These are phyloP conservation scores for Caloboletus firmus DNA, from an alignment of 1,284 basidiomycete genomes.

Conservation along the genomic window DNA sequence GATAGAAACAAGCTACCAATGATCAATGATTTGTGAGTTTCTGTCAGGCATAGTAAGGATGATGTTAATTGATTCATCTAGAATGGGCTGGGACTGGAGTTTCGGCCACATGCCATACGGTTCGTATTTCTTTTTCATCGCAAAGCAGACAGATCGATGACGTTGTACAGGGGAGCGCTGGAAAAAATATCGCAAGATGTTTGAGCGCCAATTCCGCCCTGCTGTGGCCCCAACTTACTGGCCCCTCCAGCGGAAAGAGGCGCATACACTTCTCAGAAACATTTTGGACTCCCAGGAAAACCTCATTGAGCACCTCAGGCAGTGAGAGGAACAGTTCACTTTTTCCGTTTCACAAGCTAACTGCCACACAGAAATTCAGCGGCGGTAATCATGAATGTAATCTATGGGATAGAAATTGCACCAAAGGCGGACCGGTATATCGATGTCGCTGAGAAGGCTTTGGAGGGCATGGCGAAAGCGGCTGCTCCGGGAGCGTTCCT, in stretches of 20 bases:
- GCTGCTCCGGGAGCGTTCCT: slow-evolving; percentile 40
- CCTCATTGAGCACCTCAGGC: slow-evolving; percentile 44
- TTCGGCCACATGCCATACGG: slow-evolving; percentile 54
- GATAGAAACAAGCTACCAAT: slow-evolving; percentile 32
- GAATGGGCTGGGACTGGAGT: slow-evolving; percentile 54
- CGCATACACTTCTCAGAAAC: slow-evolving; percentile 39
- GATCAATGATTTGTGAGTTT: slow-evolving; percentile 35
- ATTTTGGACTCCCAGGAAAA: slow-evolving; percentile 40
- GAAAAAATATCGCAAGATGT: slow-evolving; percentile 49
- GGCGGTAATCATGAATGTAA: slow-evolving; percentile 41
- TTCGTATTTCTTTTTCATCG: slow-evolving; percentile 14
- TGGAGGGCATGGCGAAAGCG: slow-evolving; percentile 39
- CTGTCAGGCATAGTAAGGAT: neutral
- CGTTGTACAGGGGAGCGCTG: slow-evolving; percentile 42
- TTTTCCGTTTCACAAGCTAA: slow-evolving; percentile 1
- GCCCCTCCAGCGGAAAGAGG: slow-evolving; percentile 42
- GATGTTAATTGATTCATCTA: slow-evolving; percentile 18
- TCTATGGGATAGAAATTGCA: slow-evolving; percentile 39
- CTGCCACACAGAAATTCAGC: slow-evolving; percentile 38
- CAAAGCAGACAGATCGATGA: neutral
- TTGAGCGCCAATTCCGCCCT: slow-evolving; percentile 46
- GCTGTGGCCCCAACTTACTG: slow-evolving; percentile 38
- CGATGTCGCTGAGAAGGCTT: slow-evolving; percentile 37
- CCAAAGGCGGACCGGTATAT: slow-evolving; percentile 38
- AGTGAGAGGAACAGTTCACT: slow-evolving; percentile 33